A percentile compares a stretch with the other conserved stretches of the same genome.
These are phyloP conservation scores for Thermochaetoides thermophila DNA, from an alignment of 495 filamentous ascomycete genomes.

Conservation along the genomic window DNA sequence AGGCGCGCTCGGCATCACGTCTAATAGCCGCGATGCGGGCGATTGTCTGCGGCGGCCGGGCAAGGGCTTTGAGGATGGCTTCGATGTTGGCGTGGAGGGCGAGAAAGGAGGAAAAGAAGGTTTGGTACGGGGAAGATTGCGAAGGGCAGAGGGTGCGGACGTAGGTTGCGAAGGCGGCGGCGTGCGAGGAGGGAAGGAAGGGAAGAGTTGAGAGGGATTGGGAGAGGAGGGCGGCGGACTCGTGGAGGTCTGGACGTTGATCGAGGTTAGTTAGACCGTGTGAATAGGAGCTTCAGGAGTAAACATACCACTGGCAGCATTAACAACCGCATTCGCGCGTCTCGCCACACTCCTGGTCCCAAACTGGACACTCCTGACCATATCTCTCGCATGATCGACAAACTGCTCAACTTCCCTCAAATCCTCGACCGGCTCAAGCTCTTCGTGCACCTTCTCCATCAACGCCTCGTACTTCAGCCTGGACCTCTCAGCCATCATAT, in stretches of 20 bases:
- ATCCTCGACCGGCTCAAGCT: slow-evolving; percentile 72
- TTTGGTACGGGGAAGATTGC: slow-evolving; percentile 56
- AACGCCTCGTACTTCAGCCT: slow-evolving; percentile 71
- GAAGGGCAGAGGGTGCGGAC: slow-evolving; percentile 49
- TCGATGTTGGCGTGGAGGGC: slow-evolving; percentile 63
- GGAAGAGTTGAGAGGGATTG: slow-evolving; percentile 40
- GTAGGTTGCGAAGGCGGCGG: slow-evolving; percentile 58
- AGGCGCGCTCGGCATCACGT: slow-evolving; percentile 49
- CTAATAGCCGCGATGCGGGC: slow-evolving; percentile 47
- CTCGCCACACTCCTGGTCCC: slow-evolving; percentile 69
- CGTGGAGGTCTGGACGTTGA: slow-evolving; percentile 44
- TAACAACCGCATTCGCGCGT: slow-evolving; percentile 44
- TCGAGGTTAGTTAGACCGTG: not conserved
- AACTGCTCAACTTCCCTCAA: slow-evolving; percentile 89
- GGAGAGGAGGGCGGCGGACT: slow-evolving; percentile 47
- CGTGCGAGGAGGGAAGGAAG: slow-evolving; percentile 54
- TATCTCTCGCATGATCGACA: slow-evolving; percentile 73
- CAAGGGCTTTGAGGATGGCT: slow-evolving; percentile 66
- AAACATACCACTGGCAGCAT: slow-evolving; percentile 38
- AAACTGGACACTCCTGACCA: slow-evolving; percentile 67
- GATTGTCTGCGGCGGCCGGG: slow-evolving; percentile 68
- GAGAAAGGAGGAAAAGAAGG: slow-evolving; percentile 60
- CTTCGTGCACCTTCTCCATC: slow-evolving; percentile 71
- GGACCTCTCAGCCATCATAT: slow-evolving; percentile 80
- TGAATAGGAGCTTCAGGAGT: slow-evolving; percentile 21